Evolutionary conservation across 495 filamentous ascomycete genomes (phyloP).

Genomic region (Mycothermus thermophilus): DNA sequence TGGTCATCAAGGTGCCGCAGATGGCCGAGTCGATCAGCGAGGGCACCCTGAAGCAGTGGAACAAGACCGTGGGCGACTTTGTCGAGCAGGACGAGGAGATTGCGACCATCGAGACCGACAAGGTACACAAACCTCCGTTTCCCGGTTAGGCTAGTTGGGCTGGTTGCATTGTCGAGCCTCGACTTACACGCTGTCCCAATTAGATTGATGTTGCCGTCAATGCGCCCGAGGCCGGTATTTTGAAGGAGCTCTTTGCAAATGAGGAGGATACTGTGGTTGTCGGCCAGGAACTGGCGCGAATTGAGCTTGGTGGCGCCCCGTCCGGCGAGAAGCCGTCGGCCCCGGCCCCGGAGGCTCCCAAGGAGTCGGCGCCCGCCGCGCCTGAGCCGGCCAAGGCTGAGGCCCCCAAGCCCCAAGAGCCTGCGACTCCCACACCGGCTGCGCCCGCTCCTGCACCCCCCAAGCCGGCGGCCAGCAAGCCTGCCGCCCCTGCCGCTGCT

Average conservation of each 20-base stretch:
- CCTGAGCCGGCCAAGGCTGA: constrained; percentile 39
- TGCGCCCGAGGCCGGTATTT: constrained; percentile 77
- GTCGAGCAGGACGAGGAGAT: constrained; percentile 96
- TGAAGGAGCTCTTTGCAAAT: constrained; percentile 82
- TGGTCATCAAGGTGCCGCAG: constrained; percentile 79
- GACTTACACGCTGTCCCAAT: constrained; percentile 6
- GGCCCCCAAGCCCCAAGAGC: constrained; percentile 28
- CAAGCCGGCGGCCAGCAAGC: constrained; percentile 26
- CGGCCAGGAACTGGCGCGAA: constrained; percentile 74
- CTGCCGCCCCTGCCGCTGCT: constrained; percentile 28
- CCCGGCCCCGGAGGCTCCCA: constrained; percentile 47
- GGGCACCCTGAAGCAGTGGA: constrained; percentile 91
- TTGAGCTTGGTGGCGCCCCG: constrained; percentile 63
- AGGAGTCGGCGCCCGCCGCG: constrained; percentile 39
- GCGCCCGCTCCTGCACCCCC: constrained; percentile 21
- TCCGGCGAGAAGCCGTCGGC: constrained; percentile 35
- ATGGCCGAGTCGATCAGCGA: constrained; percentile 99
- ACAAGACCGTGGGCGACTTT: constrained; percentile 87
- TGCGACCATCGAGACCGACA: constrained; percentile 99
- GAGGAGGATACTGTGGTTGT: constrained; percentile 95
- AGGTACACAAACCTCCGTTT: no score
- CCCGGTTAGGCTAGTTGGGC: no score
- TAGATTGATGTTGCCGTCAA: constrained; percentile 95
- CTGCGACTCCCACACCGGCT: constrained; percentile 21
- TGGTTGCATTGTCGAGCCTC: no score